Percentiles rank a stretch among this genome's conserved stretches.
Conservation (phyloP, 148 eudicot genomes). For the Fagopyrum homotropicum region DNA sequence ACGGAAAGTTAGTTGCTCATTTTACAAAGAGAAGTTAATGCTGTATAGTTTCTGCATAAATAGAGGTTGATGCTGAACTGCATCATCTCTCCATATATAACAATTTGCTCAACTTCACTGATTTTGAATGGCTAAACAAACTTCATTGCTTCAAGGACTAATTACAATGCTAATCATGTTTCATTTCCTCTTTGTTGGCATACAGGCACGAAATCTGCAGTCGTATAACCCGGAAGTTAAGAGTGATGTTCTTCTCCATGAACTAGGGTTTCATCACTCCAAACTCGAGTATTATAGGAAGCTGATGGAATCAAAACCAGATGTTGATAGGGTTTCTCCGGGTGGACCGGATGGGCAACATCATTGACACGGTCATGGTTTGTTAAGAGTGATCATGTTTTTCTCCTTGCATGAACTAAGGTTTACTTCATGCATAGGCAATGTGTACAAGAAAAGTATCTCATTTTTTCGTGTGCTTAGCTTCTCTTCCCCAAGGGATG, state of each 20-base stretch:
- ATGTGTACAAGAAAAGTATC: no score
- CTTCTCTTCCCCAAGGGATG: no score
- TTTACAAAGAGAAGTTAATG: neutral
- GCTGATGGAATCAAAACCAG: neutral
- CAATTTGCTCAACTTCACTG: neutral
- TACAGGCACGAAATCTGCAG: neutral
- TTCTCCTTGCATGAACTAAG: no score
- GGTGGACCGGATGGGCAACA: conserved; percentile 5
- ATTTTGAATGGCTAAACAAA: neutral
- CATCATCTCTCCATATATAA: neutral
- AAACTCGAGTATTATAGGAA: conserved; percentile 1
- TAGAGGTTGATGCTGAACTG: conserved; percentile 8
- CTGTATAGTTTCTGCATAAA: neutral
- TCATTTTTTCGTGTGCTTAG: no score
- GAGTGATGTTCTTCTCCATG: conserved; percentile 1
- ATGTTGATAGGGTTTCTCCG: neutral
- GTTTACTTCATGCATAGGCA: no score
- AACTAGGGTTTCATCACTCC: conserved; percentile 6
- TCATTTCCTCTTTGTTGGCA: neutral
- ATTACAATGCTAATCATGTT: neutral
- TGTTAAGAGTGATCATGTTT: neutral
- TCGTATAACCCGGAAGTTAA: conserved; percentile 1
- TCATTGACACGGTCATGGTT: neutral
- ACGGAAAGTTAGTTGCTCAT: conserved; percentile 1
- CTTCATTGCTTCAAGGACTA: neutral